Conservation (phyloP, 208 protist genomes). For the Trypanosoma conorhini region DNA sequence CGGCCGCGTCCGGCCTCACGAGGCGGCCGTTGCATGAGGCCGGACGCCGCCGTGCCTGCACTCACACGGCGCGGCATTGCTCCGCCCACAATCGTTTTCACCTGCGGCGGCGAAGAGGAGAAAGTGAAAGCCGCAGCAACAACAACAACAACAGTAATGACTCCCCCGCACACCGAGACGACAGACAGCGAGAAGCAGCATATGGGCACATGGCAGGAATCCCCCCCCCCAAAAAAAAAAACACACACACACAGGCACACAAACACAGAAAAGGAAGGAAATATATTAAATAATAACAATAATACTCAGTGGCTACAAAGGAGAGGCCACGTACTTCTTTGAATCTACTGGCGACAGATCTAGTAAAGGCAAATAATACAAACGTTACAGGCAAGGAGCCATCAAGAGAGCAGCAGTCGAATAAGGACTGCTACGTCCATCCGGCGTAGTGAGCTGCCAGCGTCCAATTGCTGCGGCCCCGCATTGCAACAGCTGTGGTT, state of each 20-base stretch:
- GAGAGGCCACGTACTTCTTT: no score
- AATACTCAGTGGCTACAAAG: neutral
- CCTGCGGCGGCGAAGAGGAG: no score
- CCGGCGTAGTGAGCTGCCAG: constrained; percentile 19
- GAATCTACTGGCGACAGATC: no score
- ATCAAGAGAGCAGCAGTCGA: no score
- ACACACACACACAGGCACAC: neutral
- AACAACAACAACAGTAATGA: no score
- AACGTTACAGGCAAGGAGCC: neutral
- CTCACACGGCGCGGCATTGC: neutral
- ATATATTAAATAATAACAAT: constrained; percentile 1
- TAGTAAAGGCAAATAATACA: constrained; percentile 5
- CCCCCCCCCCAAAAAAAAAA: neutral
- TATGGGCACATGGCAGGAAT: no score
- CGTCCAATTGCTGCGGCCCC: constrained; percentile 15
- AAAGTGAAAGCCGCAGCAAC: no score
- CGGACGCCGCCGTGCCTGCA: constrained; percentile 2
- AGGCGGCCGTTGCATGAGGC: constrained; percentile 5
- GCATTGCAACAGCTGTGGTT: neutral
- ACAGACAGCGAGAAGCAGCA: no score
- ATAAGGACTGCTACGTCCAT: constrained; percentile 7
- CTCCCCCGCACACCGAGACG: no score
- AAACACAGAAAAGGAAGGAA: no score
- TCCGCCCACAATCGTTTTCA: neutral
- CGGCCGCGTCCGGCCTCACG: neutral